Conservation (phyloP, 2,329 filamentous ascomycete species). For the Talaromyces funiculosus region DNA sequence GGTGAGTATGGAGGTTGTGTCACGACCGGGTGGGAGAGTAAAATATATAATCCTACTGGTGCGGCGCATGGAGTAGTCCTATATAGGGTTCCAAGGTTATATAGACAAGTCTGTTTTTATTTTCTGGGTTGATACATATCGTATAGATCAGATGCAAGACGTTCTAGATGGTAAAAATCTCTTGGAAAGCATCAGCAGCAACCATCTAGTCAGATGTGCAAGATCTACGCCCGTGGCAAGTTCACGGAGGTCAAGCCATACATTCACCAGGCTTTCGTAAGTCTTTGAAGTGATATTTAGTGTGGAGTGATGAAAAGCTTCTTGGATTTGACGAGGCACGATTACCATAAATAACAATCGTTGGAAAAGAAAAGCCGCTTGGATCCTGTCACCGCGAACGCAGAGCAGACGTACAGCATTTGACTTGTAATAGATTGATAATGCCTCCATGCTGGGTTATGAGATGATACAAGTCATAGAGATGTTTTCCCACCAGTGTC, state of each 20-base stretch:
- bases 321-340: background rate
- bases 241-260: conserved; percentile 9
- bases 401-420: conserved; percentile 8
- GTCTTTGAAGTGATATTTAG: background rate
- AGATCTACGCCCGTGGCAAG: background rate
- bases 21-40: no score
- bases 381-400: background rate
- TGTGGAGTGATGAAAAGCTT: background rate
- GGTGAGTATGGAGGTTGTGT: no score
- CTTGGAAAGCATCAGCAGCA: conserved; percentile 5
- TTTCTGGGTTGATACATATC: no score
- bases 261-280: background rate
- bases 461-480: conserved; percentile 1
- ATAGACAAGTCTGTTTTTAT: no score
- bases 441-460: background rate
- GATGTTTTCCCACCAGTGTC: conserved; percentile 1
- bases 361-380: background rate
- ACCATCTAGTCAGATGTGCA: background rate
- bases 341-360: background rate
- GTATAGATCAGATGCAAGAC: background rate
- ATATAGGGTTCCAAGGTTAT: no score
- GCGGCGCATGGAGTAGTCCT: no score
- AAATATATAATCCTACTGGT: no score
- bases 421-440: background rate
- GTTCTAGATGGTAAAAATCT: conserved; percentile 3